Conservation (phyloP, 2,329 filamentous ascomycete genomes). For the Hansfordia pulvinata region DNA sequence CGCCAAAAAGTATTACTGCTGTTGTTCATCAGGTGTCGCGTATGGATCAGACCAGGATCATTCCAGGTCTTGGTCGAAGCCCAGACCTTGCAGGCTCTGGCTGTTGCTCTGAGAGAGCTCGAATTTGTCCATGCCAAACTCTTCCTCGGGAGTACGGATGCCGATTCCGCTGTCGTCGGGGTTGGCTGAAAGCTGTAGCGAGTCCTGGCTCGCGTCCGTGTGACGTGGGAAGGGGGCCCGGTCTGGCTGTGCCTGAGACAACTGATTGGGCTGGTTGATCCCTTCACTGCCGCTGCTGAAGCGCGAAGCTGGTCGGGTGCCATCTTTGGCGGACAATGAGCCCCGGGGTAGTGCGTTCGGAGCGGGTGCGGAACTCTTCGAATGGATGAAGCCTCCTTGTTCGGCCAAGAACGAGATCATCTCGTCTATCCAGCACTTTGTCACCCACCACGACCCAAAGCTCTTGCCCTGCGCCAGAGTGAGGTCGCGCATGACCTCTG, state of each 20-base stretch:
- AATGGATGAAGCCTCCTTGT: slow-evolving; percentile 74
- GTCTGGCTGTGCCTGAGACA: slow-evolving; percentile 33
- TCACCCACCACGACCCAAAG: slow-evolving; percentile 89
- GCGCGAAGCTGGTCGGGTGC: slow-evolving; percentile 21
- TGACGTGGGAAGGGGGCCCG: slow-evolving; percentile 37
- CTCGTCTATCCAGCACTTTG: slow-evolving; percentile 91
- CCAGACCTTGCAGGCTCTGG: slow-evolving; percentile 18
- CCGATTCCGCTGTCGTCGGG: slow-evolving; percentile 68
- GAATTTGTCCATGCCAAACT: slow-evolving; percentile 48
- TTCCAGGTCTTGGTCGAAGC: slow-evolving; percentile 6
- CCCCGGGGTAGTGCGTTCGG: slow-evolving; percentile 16
- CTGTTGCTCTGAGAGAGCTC: slow-evolving; percentile 25
- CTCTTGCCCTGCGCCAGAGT: slow-evolving; percentile 67
- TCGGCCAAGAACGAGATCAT: slow-evolving; percentile 85
- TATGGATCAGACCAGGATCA: background rate
- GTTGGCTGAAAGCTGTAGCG: slow-evolving; percentile 26
- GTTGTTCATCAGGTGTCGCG: too few relatives aligned
- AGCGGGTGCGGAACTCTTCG: slow-evolving; percentile 25
- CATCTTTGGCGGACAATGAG: slow-evolving; percentile 21
- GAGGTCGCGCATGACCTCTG: slow-evolving; percentile 66
- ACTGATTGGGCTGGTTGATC: slow-evolving; percentile 19
- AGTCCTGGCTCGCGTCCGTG: slow-evolving; percentile 23
- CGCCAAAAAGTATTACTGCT: too few relatives aligned
- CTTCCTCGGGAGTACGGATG: slow-evolving; percentile 53
- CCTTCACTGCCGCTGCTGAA: slow-evolving; percentile 33